Evolutionary conservation across 2,329 filamentous ascomycete species (phyloP), one percentile per base, ranked within the genome.

Genomic region (Diaporthe vaccinii): DNA sequence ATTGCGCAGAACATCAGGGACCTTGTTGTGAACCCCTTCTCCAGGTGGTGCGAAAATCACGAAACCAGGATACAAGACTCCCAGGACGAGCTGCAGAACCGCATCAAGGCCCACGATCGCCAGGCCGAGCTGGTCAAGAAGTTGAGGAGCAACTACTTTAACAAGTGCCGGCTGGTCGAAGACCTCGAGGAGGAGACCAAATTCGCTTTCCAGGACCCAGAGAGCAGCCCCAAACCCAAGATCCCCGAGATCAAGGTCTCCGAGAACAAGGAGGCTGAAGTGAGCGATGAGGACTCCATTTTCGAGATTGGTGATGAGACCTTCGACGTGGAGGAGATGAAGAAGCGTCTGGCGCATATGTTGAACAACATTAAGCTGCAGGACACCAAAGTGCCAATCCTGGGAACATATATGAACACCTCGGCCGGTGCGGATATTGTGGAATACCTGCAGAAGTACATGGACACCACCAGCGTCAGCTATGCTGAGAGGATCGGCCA

Each of bases 161-260:
- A 98, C 88, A 99, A 98, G 86, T 99, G 97, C 83, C 93, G 97
- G 68, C 88, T 98, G 77, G 93, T 98, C 9, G 97, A 99, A 83
- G 97, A 99, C 82, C 87, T 98, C 76, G 97, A 99, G 83, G 97
- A 99, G 85, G 97, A 99, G 87, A 98, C 98, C 84, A 98, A 99
- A 85, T 90, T 99, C 73, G 97, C 96, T 53, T 99, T 99, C 85
- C 95, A 98, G 84, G 95, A 96, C 78, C 95, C 95, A 2, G 91
- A 93, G 80, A 87, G 84, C 46, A 95, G 93, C 83, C 93, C 94
- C 4, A 88, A 92, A 83, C 83, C 87, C 73, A 84, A 85, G 49
- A 93, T 95, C 55, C 94, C 94, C 59, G 96, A 95, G 82, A 98
- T 99, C 84, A 97, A 98, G 84, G 92, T 98, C 55, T 92, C 94